Percentiles rank a stretch among this genome's conserved stretches.
Conservation (phyloP, 495 filamentous ascomycete genomes). For the Penicillium canescens region DNA sequence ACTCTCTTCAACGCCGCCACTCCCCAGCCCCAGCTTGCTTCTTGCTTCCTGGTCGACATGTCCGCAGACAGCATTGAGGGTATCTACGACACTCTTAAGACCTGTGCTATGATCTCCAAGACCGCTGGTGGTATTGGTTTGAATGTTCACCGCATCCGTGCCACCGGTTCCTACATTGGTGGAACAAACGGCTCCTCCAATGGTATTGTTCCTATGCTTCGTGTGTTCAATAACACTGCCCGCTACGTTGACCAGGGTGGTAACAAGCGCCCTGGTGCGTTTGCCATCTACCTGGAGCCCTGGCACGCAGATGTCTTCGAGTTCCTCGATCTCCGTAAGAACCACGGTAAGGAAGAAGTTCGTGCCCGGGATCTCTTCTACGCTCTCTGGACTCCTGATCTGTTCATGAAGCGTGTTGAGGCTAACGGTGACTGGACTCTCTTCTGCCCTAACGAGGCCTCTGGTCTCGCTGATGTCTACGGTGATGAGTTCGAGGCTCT, state of each 20-base stretch:
- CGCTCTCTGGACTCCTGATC: slow-evolving; percentile 95
- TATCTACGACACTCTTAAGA: slow-evolving; percentile 99
- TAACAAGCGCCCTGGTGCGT: slow-evolving; percentile 98
- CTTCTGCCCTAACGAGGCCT: slow-evolving; percentile 95
- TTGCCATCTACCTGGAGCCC: slow-evolving; percentile 98
- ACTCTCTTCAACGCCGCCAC: slow-evolving; percentile 98
- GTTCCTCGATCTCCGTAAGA: slow-evolving; percentile 97
- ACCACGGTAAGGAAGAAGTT: slow-evolving; percentile 97
- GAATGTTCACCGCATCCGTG: slow-evolving; percentile 92
- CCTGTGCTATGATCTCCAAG: slow-evolving; percentile 99
- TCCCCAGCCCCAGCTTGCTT: slow-evolving; percentile 87
- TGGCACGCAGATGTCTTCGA: slow-evolving; percentile 98
- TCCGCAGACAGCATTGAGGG: slow-evolving; percentile 99
- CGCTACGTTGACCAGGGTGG: slow-evolving; percentile 98
- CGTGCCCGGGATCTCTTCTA: slow-evolving; percentile 97
- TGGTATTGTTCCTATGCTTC: slow-evolving; percentile 95
- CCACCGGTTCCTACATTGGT: slow-evolving; percentile 94
- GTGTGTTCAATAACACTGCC: slow-evolving; percentile 98
- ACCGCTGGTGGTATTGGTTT: slow-evolving; percentile 96
- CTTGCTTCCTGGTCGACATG: slow-evolving; percentile 98
- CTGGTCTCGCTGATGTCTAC: slow-evolving; percentile 92
- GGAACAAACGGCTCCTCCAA: slow-evolving; percentile 98
- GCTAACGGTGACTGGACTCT: slow-evolving; percentile 93
- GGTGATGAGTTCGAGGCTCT: slow-evolving; percentile 96
- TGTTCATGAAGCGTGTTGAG: slow-evolving; percentile 99